Conservation (phyloP, 495 filamentous ascomycete genomes). For the Tuber umbilicatum region DNA sequence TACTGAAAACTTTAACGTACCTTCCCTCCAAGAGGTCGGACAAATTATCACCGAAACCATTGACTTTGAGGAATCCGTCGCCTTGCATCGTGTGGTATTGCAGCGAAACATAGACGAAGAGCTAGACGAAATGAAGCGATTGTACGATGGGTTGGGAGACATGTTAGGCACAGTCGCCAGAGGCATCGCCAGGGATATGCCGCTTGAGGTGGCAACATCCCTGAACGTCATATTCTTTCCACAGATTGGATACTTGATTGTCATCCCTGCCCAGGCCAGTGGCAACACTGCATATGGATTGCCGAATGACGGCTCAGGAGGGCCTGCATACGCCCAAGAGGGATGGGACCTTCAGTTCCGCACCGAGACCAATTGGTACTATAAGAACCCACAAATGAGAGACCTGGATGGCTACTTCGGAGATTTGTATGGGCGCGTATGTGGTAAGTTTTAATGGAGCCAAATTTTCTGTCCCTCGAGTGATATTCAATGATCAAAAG, state of each 20-base stretch:
- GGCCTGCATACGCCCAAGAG: constrained; percentile 60
- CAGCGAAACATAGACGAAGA: constrained; percentile 63
- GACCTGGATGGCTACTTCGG: constrained; percentile 78
- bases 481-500: constrained; percentile 46
- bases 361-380: constrained; percentile 67
- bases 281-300: neutral
- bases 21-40: constrained; percentile 58
- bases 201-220: constrained; percentile 54
- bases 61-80: constrained; percentile 72
- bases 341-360: constrained; percentile 75
- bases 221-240: constrained; percentile 83
- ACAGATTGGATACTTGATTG: constrained; percentile 82
- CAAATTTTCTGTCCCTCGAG: constrained; percentile 4
- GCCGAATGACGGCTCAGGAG: constrained; percentile 46
- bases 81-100: constrained; percentile 68
- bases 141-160: constrained; percentile 67
- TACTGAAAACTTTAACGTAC: constrained; percentile 29
- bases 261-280: constrained; percentile 48
- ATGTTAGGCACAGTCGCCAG: constrained; percentile 63
- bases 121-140: constrained; percentile 69
- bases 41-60: constrained; percentile 66
- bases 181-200: constrained; percentile 56
- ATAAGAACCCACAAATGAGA: constrained; percentile 78
- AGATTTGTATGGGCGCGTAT: constrained; percentile 76
- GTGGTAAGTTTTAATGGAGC: constrained; percentile 51